Evolutionary conservation across 495 filamentous ascomycete species (phyloP).

Genomic region (Penicillium cosmopolitanum): DNA sequence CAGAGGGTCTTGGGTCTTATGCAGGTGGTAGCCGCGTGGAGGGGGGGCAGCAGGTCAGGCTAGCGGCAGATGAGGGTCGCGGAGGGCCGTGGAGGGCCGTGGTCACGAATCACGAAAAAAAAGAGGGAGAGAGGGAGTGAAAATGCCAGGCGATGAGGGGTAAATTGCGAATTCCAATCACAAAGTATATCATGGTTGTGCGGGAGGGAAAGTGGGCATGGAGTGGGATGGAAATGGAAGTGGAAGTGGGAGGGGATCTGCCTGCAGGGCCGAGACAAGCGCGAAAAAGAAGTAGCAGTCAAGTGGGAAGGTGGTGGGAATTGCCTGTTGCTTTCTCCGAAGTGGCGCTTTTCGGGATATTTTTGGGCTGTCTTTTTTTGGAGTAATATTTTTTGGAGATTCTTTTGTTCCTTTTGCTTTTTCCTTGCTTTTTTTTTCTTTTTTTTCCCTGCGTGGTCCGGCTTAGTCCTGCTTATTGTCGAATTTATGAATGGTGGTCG

Average conservation of each 20-base stretch:
- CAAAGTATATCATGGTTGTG: conserved; percentile 4
- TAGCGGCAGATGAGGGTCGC: conserved; percentile 15
- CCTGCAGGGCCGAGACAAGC: conserved; percentile 27
- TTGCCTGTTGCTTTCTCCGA: background rate
- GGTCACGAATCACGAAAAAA: background rate
- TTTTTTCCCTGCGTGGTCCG: background rate
- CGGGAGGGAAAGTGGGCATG: background rate
- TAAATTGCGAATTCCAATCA: conserved; percentile 16
- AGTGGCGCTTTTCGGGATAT: background rate
- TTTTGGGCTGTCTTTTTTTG: no score
- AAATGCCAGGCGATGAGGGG: background rate
- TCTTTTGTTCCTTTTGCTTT: background rate
- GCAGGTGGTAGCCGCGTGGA: conserved; percentile 25
- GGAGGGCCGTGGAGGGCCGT: conserved; percentile 16
- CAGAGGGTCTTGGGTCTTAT: conserved; percentile 15
- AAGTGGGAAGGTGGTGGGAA: background rate
- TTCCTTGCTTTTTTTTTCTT: background rate
- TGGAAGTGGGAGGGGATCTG: background rate
- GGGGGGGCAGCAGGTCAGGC: conserved; percentile 1
- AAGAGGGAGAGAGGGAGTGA: background rate
- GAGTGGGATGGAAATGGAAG: background rate
- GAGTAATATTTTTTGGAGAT: no score
- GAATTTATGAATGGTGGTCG: background rate
- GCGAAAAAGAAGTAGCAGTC: conserved; percentile 11
- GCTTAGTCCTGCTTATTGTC: background rate